Evolutionary conservation across 176 grass and related monocot species (phyloP).

Genomic region (Pontederia paniculata): DNA sequence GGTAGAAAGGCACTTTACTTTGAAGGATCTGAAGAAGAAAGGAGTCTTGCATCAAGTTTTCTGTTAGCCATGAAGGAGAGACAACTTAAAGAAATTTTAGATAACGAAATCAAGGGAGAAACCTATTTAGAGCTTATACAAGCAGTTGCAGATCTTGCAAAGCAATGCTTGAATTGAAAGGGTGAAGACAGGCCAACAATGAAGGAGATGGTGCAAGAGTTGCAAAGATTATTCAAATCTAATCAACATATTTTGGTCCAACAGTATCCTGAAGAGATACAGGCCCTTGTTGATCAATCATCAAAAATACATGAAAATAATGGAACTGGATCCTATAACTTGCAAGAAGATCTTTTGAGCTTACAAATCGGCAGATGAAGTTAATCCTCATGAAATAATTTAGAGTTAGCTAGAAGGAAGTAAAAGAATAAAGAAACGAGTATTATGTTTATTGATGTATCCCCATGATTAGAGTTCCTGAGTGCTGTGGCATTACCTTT

Average conservation of each 20-base stretch:
- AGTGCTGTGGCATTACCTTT: too few species aligned
- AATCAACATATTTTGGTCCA: not conserved
- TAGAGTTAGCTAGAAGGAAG: too few species aligned
- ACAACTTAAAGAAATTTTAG: not conserved
- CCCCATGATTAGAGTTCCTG: too few species aligned
- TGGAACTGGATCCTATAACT: not conserved
- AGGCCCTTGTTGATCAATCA: not conserved
- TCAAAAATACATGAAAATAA: not conserved
- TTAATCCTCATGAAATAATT: too few species aligned
- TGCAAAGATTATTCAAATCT: not conserved
- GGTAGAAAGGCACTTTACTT: not conserved
- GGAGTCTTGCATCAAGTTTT: not conserved
- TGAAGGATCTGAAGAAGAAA: not conserved
- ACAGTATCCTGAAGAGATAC: not conserved
- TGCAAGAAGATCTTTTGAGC: not conserved
- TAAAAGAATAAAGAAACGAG: too few species aligned
- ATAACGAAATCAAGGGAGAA: not conserved
- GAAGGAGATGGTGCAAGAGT: conserved; percentile 1
- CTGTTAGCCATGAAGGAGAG: not conserved
- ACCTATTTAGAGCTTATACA: not conserved
- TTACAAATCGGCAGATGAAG: not conserved
- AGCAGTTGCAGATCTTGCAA: not conserved
- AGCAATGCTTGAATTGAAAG: not conserved
- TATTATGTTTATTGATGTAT: too few species aligned
- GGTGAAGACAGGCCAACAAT: conserved; percentile 5